Base-by-base conservation (phyloP, 1,284 basidiomycete species). In the Lignosus rhinocerotis region DNA sequence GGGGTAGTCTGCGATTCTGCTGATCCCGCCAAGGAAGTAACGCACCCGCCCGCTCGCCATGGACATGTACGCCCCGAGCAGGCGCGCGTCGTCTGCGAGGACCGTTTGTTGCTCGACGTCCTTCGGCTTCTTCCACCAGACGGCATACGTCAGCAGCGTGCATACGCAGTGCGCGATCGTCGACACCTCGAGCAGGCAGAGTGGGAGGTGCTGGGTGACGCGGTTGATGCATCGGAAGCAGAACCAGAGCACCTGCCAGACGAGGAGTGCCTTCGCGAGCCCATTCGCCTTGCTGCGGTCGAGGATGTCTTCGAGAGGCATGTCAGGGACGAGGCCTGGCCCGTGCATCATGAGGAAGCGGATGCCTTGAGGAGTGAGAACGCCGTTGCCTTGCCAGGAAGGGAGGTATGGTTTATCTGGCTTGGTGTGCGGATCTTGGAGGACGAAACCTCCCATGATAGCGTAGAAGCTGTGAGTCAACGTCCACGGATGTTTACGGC, bases 191-290 rank as follows among this genome's bases (percentile, higher is more conserved):
- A 68, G 55, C 10, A 60, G 52, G 52, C 48, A 58, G 44, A 60
- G 58, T n/a, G 60, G 54, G 12, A 70, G 63, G 9, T 47, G 36
- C 21, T 65, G 51, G 2, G 19, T 45, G 3, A 44, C 14, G 16
- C 71, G 67, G n/a, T 59, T 61, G n/a, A 67, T 43, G 54, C 56
- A 65, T 32, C 65, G 68, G 25, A 62, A 25, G 38, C 62, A 51
- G 54, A 72, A 72, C 67, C 68, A 72, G 3, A 58, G 14, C n/a
- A 60, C 63, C 51, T 72, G 71, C 8, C 60, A n/a, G 34, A 69
- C 42, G 10, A 66, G 64, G 33, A 72, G 30, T 1, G 48, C 55
- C 50, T 69, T 70, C 9, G 62, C 43, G 2, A 72, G 43, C 6
- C 44, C 53, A 53, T 70, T 66, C 1, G 63, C 60, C 56, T 70